Conservation (phyloP, 768 basidiomycete genomes). For the Lactarius pseudohatsudake region DNA sequence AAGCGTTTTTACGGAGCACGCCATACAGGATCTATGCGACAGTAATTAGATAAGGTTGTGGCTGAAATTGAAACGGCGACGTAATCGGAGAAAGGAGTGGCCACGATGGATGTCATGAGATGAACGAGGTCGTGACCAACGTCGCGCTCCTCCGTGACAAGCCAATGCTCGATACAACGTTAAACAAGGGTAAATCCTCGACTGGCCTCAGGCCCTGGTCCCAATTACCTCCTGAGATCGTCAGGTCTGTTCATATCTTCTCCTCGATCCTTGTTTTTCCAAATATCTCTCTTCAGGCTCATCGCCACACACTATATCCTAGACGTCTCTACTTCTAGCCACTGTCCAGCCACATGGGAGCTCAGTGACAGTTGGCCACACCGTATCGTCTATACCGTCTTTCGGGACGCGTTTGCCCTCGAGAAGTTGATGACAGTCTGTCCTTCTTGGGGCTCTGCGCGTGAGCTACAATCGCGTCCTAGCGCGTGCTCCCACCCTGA, state of each 20-base stretch:
- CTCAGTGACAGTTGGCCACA: constrained; percentile 57
- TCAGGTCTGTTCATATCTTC: constrained; percentile 42
- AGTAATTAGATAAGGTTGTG: constrained; percentile 16
- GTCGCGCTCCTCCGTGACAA: constrained; percentile 33
- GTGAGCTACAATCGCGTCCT: constrained; percentile 23
- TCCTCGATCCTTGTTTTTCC: not conserved
- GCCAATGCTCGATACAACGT: constrained; percentile 34
- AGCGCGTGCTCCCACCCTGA: constrained; percentile 28
- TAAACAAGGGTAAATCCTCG: constrained; percentile 54
- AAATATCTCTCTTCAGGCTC: constrained; percentile 39
- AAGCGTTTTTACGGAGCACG: constrained; percentile 22
- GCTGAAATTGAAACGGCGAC: constrained; percentile 28
- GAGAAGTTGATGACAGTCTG: constrained; percentile 29
- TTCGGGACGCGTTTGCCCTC: constrained; percentile 43
- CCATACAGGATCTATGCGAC: constrained; percentile 21
- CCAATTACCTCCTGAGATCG: constrained; percentile 59
- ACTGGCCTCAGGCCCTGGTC: constrained; percentile 56
- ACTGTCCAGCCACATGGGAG: constrained; percentile 51
- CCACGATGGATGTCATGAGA: constrained; percentile 13
- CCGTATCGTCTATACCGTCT: constrained; percentile 57
- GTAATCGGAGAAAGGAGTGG: constrained; percentile 3
- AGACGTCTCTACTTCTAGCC: constrained; percentile 44
- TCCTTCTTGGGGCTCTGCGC: constrained; percentile 28
- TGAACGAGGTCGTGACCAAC: constrained; percentile 24
- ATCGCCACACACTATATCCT: constrained; percentile 60